These are phyloP conservation scores for Parsonsia alboflavescens DNA, from an alignment of 257 asterid genomes.

Conservation along the genomic window DNA sequence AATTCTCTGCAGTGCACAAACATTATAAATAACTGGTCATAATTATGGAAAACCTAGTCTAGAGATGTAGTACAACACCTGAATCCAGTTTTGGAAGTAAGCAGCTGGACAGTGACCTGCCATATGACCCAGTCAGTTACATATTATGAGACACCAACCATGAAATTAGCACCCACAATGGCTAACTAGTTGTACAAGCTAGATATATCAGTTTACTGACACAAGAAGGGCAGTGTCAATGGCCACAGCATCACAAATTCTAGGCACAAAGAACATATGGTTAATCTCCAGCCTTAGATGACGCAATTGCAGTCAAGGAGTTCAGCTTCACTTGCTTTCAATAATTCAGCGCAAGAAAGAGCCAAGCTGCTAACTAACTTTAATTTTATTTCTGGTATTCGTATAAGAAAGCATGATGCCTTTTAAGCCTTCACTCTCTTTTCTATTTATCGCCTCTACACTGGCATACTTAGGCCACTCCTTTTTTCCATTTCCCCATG, in stretches of 20 bases:
- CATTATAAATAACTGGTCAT: constrained; percentile 17
- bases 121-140: constrained; percentile 20
- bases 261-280: not conserved
- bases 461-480: not conserved
- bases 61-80: constrained; percentile 48
- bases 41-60: constrained; percentile 16
- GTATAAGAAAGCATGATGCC: not conserved
- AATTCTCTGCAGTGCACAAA: constrained; percentile 62
- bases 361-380: not conserved
- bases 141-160: constrained; percentile 17
- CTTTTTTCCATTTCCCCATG: not conserved
- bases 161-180: constrained; percentile 15
- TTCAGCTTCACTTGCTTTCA: constrained; percentile 4
- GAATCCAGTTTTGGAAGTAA: constrained; percentile 97
- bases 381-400: not conserved
- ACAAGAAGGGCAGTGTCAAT: not conserved
- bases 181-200: not conserved
- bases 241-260: constrained; percentile 1
- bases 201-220: constrained; percentile 1
- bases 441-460: not conserved
- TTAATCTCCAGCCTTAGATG: constrained; percentile 1
- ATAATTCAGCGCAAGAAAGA: not conserved
- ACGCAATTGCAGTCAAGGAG: not conserved
- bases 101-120: constrained; percentile 88
- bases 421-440: not conserved